Evolutionary conservation across 2,329 filamentous ascomycete genomes (phyloP).

Genomic region (Colletotrichum cereale): DNA sequence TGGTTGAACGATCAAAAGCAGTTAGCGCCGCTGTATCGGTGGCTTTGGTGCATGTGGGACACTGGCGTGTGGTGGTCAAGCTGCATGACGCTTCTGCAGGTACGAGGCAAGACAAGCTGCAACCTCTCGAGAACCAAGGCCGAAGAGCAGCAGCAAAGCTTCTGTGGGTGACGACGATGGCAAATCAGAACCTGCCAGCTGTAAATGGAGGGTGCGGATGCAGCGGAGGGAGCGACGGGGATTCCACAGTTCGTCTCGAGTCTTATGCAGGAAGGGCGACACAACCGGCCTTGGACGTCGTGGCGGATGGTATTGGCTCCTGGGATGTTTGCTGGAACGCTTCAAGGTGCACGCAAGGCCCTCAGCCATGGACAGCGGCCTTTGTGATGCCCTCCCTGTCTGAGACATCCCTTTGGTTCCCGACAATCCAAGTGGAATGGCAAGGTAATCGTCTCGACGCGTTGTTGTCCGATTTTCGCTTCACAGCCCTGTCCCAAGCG

Average conservation of each 20-base stretch:
- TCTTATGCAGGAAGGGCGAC: constrained; percentile 8
- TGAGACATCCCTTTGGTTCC: constrained; percentile 39
- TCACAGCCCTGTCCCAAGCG: constrained; percentile 4
- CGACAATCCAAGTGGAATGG: constrained; percentile 27
- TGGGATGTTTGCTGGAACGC: constrained; percentile 27
- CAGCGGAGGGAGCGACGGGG: constrained; percentile 24
- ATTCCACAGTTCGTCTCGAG: constrained; percentile 20
- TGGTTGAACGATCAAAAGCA: constrained; percentile 22
- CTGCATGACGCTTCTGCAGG: constrained; percentile 45
- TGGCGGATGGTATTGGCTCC: constrained; percentile 11
- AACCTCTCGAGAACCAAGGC: constrained; percentile 7
- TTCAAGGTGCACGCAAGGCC: constrained; percentile 17
- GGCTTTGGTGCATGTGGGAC: constrained; percentile 36
- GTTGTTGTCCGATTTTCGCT: constrained; percentile 19
- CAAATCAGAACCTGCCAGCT: not conserved
- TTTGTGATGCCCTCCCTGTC: constrained; percentile 32
- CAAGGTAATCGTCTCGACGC: constrained; percentile 13
- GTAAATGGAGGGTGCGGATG: constrained; percentile 20
- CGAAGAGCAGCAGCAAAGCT: constrained; percentile 7
- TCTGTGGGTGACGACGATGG: not conserved
- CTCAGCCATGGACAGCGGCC: constrained; percentile 24
- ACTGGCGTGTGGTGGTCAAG: constrained; percentile 22
- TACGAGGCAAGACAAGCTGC: constrained; percentile 41
- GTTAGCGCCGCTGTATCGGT: constrained; percentile 33
- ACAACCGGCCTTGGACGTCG: not conserved